phyloP scores from a whole-genome alignment of 106 monocot genomes.

The Dendrobium chrysotoxum region DNA sequence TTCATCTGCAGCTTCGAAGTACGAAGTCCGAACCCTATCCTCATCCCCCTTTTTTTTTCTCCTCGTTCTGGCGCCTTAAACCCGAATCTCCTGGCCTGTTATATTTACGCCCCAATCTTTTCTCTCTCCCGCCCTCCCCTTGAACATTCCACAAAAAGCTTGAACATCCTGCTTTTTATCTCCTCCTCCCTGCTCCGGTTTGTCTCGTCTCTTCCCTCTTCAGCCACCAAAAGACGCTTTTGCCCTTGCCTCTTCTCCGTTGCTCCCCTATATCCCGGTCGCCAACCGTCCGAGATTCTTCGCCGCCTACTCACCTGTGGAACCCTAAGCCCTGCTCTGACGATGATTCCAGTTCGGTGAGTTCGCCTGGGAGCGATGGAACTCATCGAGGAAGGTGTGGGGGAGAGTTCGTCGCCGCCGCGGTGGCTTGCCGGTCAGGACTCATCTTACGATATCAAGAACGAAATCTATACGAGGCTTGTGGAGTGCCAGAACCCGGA shows the following conservation, averaged over 20 bases:
- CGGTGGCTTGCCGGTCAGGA: conserved; percentile 6
- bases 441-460: conserved; percentile 27
- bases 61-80: neutral
- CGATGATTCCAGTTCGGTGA: neutral
- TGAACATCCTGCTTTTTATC: neutral
- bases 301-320: neutral
- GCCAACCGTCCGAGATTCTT: neutral
- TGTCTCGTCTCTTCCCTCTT: neutral
- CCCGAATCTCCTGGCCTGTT: neutral
- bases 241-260: neutral
- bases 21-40: no score
- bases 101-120: neutral
- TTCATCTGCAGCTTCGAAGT: no score
- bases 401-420: conserved; percentile 66
- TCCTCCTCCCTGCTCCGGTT: neutral
- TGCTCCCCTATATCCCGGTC: neutral
- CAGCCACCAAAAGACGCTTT: neutral
- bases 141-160: conserved; percentile 5
- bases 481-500: conserved; percentile 57
- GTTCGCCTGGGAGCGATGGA: conserved; percentile 16
- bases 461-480: conserved; percentile 58
- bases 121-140: neutral
- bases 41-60: neutral
- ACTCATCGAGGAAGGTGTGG: conserved; percentile 52
- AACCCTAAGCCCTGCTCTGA: neutral